phyloP scores from a whole-genome alignment of 2,329 filamentous ascomycete genomes.

The Byssothecium circinans region DNA sequence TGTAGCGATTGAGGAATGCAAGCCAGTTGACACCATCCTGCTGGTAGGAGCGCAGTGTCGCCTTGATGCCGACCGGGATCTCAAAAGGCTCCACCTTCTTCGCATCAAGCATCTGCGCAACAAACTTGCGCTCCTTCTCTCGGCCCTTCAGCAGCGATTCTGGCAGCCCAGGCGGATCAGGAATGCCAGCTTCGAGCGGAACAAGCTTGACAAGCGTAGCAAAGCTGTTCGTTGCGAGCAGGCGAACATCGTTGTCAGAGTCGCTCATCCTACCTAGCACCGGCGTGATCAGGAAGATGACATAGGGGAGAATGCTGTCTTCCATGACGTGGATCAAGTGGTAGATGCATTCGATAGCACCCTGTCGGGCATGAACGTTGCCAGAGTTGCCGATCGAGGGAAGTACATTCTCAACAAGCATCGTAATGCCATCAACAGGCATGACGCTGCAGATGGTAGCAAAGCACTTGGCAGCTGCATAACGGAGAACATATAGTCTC shows the following conservation, averaged over 20 bases:
- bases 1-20: slow-evolving; percentile 95
- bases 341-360: slow-evolving; percentile 92
- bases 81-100: slow-evolving; percentile 95
- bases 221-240: slow-evolving; percentile 95
- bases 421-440: slow-evolving; percentile 91
- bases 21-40: slow-evolving; percentile 99
- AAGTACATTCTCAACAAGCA: slow-evolving; percentile 87
- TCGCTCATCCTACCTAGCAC: slow-evolving; percentile 98
- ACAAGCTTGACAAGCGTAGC: slow-evolving; percentile 96
- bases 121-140: slow-evolving; percentile 94
- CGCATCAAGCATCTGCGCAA: slow-evolving; percentile 90
- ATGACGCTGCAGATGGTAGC: slow-evolving; percentile 98
- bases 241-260: slow-evolving; percentile 90
- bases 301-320: slow-evolving; percentile 91
- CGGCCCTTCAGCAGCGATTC: slow-evolving; percentile 84
- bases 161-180: slow-evolving; percentile 90
- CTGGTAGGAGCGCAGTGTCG: slow-evolving; percentile 92
- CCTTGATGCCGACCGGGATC: slow-evolving; percentile 96
- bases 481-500: slow-evolving; percentile 86
- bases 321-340: slow-evolving; percentile 99
- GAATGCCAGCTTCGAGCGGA: slow-evolving; percentile 93
- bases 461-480: slow-evolving; percentile 95
- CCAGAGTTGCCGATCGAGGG: slow-evolving; percentile 89
- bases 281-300: slow-evolving; percentile 97
- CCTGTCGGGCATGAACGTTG: slow-evolving; percentile 86